Percentiles rank a stretch among this genome's conserved stretches.
Conservation (phyloP, 1,284 basidiomycete species). For the Malassezia slooffiae region DNA sequence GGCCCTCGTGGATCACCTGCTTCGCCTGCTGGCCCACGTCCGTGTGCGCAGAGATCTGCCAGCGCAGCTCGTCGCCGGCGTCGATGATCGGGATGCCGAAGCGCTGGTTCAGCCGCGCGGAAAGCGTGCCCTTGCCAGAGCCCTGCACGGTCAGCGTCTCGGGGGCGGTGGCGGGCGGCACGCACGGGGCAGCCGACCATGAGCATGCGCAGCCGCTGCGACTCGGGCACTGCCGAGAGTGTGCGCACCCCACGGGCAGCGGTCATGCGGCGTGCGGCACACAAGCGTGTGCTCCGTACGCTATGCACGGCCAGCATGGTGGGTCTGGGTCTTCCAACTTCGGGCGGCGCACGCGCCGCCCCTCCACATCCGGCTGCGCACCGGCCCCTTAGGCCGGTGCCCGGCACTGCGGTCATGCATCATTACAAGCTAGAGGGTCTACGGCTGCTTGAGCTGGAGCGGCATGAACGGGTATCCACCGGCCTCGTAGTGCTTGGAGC, state of each 20-base stretch:
- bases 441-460: slow-evolving; percentile 22
- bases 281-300: no score
- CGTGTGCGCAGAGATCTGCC: slow-evolving; percentile 29
- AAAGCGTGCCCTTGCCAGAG: slow-evolving; percentile 43
- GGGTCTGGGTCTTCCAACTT: no score
- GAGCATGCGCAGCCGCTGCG: slow-evolving; percentile 34
- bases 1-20: slow-evolving; percentile 31
- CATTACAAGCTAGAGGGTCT: no score
- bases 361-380: no score
- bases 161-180: background rate
- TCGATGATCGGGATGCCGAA: slow-evolving; percentile 23
- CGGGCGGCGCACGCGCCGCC: no score
- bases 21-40: slow-evolving; percentile 27
- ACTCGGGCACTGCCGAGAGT: no score
- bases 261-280: no score
- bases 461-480: slow-evolving; percentile 57
- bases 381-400: no score
- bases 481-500: slow-evolving; percentile 90
- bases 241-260: no score
- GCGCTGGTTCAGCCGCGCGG: slow-evolving; percentile 23
- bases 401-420: no score
- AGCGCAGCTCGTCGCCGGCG: slow-evolving; percentile 38
- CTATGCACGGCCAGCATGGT: no score
- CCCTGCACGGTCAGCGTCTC: slow-evolving; percentile 23
- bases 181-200: slow-evolving; percentile 35